Base-by-base conservation (phyloP, 352 stramenopile genomes). In the Phytophthora pistaciae region DNA sequence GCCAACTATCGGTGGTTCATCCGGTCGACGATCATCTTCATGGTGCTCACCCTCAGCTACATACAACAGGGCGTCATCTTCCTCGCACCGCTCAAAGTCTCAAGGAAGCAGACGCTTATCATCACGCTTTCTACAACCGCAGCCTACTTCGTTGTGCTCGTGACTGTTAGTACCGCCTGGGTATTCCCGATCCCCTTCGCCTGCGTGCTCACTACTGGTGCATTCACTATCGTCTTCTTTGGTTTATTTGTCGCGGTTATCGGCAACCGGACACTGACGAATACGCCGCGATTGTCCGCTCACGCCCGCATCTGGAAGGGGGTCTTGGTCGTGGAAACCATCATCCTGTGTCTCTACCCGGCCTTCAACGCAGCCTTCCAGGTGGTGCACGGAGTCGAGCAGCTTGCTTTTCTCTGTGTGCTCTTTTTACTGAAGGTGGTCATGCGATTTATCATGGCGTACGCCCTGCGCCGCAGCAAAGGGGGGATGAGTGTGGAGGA, bases 141-240 rank as follows among this genome's bases (percentile, higher is more conserved):
- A 11, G 62, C 31, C 3, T 75, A 75, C 20, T 52, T 77, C 14
- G 60, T 46, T 1, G 60, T 62, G 18, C 55, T 77, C 4, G 11
- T 73, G 5, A 21, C 11, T 0, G 49, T 77, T 36, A 70, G 64
- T 3, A 52, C 29, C 3, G 18, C n/a, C 3, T 77, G 70, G 70
- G 29, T 57, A 7, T 77, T 77, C 16, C 64, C 70, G 2, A 77
- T 77, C 21, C 70, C 64, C 6, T 77, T 77, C 38, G 60, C 69
- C 7, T 66, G 69, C 20, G 70, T 64, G 14, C 48, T 77, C 18
- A 77, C 64, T 5, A 57, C 57, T 7, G 57, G 56, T 0, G 25
- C 50, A 6, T 75, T 67, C 31, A 60, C 68, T 2, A 36, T 20
- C 14, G 14, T 75, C 7, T 60, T 71, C 10, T 53, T 71, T 21